Conservation (phyloP, 1,284 basidiomycete genomes). For the Microbotryum saponariae region DNA sequence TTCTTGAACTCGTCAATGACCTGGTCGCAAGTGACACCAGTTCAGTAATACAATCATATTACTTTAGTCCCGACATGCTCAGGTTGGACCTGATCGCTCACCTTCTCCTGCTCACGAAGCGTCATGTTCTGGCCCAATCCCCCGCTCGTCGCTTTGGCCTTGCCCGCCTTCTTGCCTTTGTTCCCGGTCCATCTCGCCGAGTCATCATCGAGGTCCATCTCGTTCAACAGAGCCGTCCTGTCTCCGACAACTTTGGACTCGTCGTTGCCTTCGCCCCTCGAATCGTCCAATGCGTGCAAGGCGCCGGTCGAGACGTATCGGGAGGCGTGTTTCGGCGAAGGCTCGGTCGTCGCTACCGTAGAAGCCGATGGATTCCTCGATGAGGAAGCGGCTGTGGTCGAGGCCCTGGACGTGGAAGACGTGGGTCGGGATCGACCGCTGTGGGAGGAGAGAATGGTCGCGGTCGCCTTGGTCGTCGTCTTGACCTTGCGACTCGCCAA, state of each 20-base stretch:
- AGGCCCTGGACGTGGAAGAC: background rate
- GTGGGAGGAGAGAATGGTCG: background rate
- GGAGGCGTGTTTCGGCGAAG: background rate
- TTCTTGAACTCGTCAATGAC: constrained; percentile 89
- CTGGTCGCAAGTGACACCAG: constrained; percentile 43
- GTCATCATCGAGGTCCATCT: constrained; percentile 5
- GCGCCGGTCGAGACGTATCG: background rate
- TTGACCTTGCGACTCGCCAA: background rate
- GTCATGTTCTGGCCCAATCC: constrained; percentile 51
- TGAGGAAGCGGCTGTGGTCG: background rate
- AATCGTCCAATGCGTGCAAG: background rate
- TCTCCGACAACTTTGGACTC: background rate
- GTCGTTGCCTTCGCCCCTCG: background rate
- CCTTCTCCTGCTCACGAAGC: constrained; percentile 88
- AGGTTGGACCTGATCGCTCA: constrained; percentile 40
- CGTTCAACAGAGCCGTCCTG: background rate
- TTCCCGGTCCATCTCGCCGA: background rate
- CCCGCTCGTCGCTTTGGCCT: background rate
- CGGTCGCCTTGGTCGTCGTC: background rate
- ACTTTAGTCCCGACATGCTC: background rate
- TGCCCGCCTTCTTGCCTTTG: background rate
- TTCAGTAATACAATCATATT: background rate
- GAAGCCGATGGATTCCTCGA: background rate
- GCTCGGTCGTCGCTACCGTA: background rate
- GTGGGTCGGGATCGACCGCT: background rate